Base-by-base conservation (phyloP, 345 rosid species). In the Odontarrhena argentea region DNA sequence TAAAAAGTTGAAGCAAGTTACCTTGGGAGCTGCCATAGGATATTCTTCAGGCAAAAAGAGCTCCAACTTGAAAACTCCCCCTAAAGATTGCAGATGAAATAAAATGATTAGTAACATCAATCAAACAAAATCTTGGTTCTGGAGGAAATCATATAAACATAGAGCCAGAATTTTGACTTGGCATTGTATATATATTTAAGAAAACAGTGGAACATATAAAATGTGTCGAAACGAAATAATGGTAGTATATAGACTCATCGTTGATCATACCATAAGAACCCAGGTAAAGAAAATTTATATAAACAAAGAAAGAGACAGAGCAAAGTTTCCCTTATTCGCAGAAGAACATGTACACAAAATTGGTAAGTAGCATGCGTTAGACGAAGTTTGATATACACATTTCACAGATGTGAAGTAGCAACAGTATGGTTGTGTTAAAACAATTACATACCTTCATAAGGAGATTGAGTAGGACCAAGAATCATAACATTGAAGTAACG, bases 11-110 rank as follows among this genome's bases (percentile, higher is more conserved):
- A 56, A 60, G 54, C 15, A 50, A 38, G 66, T 34, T 83, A 92
- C 98, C 92, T 92, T 92, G 11, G 98, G 99, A 38, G 97, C 97
- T n/a, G 99, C 96, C 99, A 94, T 91, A 24, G 99, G 99, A 82
- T 94, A 94, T 75, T 94, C 99, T 86, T 94, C 99, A 30, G 99
- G 99, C 60, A 94, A 81, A 83, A 94, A 94, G 68, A 94, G 81
- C 76, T 94, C 99, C 91, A 94, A 78, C 80, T 94, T 94, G 84
- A 91, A 94, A 58, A 94, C 96, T 7, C 99, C 99, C 40, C 99
- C 99, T 93, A 77, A 28, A 42, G 40, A 67, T 65, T 51, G 24
- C 35, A 5, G 3, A 68, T 10, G 15, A 67, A 60, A 6, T 46
- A 67, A 18, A 58, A 46, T 37, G 32, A 36, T 26, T 37, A 12